Conservation (phyloP, 345 rosid genomes). For the Aquilaria malaccensis region DNA sequence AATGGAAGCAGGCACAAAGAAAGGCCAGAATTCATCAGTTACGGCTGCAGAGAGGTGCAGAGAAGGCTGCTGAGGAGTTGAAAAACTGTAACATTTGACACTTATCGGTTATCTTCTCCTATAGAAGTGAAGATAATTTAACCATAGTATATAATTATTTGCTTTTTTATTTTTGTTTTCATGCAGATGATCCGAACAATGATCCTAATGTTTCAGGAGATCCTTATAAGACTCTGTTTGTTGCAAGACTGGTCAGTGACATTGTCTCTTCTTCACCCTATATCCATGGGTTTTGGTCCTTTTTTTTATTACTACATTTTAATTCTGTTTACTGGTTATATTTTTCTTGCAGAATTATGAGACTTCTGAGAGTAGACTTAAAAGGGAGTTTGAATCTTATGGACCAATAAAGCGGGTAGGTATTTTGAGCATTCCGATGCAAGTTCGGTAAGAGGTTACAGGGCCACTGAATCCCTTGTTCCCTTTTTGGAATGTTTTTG, state of each 20-base stretch:
- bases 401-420: slow-evolving; percentile 99
- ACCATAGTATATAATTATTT: not conserved
- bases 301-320: slow-evolving; percentile 8
- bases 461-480: slow-evolving; percentile 18
- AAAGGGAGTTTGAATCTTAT: slow-evolving; percentile 99
- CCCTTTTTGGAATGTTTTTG: slow-evolving; percentile 14
- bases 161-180: slow-evolving; percentile 10
- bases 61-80: slow-evolving; percentile 77
- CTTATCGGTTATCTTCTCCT: no score
- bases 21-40: slow-evolving; percentile 73
- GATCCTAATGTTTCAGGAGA: slow-evolving; percentile 88
- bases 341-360: slow-evolving; percentile 77
- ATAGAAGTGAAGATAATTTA: no score
- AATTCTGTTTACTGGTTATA: not conserved
- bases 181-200: slow-evolving; percentile 74
- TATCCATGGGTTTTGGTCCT: slow-evolving; percentile 5
- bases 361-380: slow-evolving; percentile 92
- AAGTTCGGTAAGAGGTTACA: slow-evolving; percentile 84
- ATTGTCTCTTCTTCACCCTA: slow-evolving; percentile 5
- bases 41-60: slow-evolving; percentile 79
- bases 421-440: slow-evolving; percentile 43
- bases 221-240: slow-evolving; percentile 96
- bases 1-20: slow-evolving; percentile 45
- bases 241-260: slow-evolving; percentile 81
- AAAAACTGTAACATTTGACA: slow-evolving; percentile 38